Evolutionary conservation across 768 basidiomycete species (phyloP).

Genomic region (Mycena rosella): DNA sequence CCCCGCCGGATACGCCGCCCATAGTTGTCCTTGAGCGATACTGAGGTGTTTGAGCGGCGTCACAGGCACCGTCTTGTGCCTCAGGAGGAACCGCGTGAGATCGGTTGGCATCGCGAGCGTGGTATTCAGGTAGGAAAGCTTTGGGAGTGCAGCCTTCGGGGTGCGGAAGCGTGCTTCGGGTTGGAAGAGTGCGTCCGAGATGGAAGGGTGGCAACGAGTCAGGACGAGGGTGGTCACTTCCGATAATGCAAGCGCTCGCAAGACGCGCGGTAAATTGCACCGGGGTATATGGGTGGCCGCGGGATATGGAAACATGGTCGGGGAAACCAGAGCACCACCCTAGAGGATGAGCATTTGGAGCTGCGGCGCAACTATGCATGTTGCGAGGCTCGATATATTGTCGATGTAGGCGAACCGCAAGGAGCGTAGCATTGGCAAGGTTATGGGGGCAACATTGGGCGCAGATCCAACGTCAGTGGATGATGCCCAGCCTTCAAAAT

Average conservation of each 20-base stretch:
- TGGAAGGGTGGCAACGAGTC: not conserved
- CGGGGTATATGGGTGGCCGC: not conserved
- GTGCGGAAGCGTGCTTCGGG: constrained; percentile 11
- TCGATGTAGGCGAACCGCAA: constrained; percentile 20
- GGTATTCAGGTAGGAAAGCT: not conserved
- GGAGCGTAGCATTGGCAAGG: not conserved
- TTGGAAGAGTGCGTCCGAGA: constrained; percentile 17
- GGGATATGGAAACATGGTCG: not conserved
- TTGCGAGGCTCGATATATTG: constrained; percentile 5
- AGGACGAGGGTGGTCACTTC: constrained; percentile 1
- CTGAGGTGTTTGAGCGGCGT: not conserved
- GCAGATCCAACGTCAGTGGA: not conserved
- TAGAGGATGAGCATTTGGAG: not conserved
- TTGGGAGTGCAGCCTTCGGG: constrained; percentile 2
- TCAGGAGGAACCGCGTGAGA: not conserved
- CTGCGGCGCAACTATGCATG: constrained; percentile 4
- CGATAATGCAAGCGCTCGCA: not conserved
- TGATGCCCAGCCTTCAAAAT: constrained; percentile 24
- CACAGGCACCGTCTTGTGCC: not conserved
- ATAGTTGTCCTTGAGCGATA: not conserved
- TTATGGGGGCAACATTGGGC: not conserved
- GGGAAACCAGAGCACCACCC: not conserved
- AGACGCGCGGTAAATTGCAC: not conserved
- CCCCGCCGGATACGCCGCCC: not conserved
- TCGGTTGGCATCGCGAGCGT: not conserved